Conservation (phyloP, 2,329 filamentous ascomycete species). For the Talaromyces sp. region DNA sequence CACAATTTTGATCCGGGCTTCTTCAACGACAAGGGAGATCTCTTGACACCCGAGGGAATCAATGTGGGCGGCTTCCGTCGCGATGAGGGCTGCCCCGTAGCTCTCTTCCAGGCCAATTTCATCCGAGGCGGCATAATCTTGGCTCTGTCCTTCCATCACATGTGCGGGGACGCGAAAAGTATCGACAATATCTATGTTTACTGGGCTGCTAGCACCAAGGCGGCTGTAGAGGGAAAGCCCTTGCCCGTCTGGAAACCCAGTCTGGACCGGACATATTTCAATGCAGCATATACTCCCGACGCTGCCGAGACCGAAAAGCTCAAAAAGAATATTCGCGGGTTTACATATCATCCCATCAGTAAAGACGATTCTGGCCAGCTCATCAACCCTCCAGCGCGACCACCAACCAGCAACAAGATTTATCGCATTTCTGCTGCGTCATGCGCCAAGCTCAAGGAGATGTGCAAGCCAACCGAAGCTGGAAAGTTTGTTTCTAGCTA, state of each 20-base stretch:
- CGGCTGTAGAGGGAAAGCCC: neutral
- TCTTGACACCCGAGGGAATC: neutral
- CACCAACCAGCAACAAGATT: neutral
- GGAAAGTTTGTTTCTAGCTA: neutral
- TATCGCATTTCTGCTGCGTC: neutral
- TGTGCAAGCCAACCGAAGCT: neutral
- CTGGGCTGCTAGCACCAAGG: neutral
- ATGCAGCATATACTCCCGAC: neutral
- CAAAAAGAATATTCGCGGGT: neutral
- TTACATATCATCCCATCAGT: neutral
- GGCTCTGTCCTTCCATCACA: neutral
- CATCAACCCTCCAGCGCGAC: neutral
- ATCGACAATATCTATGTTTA: neutral
- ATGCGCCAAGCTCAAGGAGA: neutral
- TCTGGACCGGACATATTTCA: neutral
- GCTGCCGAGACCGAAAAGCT: neutral
- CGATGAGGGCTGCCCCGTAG: neutral
- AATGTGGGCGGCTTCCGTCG: neutral
- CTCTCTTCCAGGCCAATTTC: neutral
- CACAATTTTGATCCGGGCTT: neutral
- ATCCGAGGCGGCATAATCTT: neutral
- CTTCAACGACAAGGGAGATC: neutral
- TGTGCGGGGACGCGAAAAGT: neutral
- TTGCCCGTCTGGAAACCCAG: neutral
- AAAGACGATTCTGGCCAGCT: neutral